These are phyloP conservation scores for Kurtzmaniella quercitrusa DNA, from an alignment of 1,139 yeast genomes.

Conservation along the genomic window DNA sequence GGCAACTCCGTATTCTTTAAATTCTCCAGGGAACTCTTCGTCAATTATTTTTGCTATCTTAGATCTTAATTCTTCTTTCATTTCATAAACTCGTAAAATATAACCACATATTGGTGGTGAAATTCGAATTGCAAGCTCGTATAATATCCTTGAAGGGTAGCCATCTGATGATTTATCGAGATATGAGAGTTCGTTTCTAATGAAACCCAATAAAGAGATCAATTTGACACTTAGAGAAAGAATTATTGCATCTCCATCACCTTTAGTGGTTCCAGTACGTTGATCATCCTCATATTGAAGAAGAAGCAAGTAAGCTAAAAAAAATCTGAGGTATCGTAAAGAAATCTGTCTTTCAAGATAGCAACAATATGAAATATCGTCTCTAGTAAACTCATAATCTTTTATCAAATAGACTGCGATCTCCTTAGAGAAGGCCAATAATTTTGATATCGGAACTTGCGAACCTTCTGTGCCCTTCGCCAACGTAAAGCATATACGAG, in stretches of 20 bases:
- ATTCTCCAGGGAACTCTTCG: constrained; percentile 1
- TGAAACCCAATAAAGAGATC: constrained; percentile 3
- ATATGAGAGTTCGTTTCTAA: constrained; percentile 6
- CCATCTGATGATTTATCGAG: constrained; percentile 12
- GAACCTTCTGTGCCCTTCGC: constrained; percentile 2
- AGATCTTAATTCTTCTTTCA: not conserved
- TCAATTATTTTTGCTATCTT: constrained; percentile 1
- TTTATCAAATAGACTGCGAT: constrained; percentile 4
- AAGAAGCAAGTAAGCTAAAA: constrained; percentile 26
- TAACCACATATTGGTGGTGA: constrained; percentile 24
- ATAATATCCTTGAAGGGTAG: constrained; percentile 24
- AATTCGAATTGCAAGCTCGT: constrained; percentile 29
- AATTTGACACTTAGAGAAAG: constrained; percentile 2
- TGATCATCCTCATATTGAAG: constrained; percentile 35
- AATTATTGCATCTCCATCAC: constrained; percentile 5
- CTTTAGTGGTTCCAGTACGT: constrained; percentile 8
- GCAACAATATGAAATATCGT: constrained; percentile 11
- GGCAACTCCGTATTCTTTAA: no score
- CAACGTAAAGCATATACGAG: constrained; percentile 3
- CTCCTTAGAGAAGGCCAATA: constrained; percentile 4
- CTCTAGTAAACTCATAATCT: not conserved
- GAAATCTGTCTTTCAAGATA: constrained; percentile 25
- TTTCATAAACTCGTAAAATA: constrained; percentile 3
- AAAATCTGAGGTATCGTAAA: constrained; percentile 28
- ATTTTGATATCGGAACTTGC: not conserved